phyloP scores from a whole-genome alignment of 73 alveolate genomes.

The Stentor coeruleus region DNA sequence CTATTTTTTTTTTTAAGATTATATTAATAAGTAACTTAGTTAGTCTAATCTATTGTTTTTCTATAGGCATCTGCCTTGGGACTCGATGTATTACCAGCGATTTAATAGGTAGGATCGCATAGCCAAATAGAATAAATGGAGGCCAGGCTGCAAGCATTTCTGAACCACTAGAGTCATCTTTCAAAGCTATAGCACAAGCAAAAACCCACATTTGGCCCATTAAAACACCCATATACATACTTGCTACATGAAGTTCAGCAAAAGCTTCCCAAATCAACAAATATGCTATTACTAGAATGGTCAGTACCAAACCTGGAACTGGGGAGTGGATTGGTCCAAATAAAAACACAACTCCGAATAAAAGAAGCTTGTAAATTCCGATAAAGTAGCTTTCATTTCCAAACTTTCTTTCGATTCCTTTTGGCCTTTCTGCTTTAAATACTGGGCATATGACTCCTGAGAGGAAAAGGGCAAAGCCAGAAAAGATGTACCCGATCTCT shows the following conservation, averaged over 20 bases:
- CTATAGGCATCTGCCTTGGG: neutral
- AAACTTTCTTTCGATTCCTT: constrained; percentile 1
- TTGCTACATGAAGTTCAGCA: neutral
- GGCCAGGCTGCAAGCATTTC: constrained; percentile 25
- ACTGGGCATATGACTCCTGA: constrained; percentile 4
- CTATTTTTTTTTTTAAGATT: too few relatives aligned
- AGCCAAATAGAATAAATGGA: constrained; percentile 11
- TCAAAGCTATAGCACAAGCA: neutral
- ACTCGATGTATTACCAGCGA: neutral
- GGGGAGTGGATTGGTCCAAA: constrained; percentile 11
- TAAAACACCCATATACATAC: neutral
- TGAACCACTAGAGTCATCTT: neutral
- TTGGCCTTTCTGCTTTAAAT: constrained; percentile 10
- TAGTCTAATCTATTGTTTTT: neutral
- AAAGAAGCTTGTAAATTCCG: neutral
- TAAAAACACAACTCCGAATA: constrained; percentile 14
- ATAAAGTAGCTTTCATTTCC: constrained; percentile 17
- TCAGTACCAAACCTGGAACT: constrained; percentile 1
- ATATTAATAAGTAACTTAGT: too few relatives aligned
- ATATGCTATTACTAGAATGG: neutral
- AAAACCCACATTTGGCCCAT: constrained; percentile 10
- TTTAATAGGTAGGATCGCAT: neutral
- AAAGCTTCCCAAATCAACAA: neutral
- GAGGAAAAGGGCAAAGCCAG: constrained; percentile 6
- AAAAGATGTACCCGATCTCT: neutral